Evolutionary conservation across 2,329 filamentous ascomycete species (phyloP), one percentile per base, ranked within the genome.

Genomic region (Colletotrichum sp.): DNA sequence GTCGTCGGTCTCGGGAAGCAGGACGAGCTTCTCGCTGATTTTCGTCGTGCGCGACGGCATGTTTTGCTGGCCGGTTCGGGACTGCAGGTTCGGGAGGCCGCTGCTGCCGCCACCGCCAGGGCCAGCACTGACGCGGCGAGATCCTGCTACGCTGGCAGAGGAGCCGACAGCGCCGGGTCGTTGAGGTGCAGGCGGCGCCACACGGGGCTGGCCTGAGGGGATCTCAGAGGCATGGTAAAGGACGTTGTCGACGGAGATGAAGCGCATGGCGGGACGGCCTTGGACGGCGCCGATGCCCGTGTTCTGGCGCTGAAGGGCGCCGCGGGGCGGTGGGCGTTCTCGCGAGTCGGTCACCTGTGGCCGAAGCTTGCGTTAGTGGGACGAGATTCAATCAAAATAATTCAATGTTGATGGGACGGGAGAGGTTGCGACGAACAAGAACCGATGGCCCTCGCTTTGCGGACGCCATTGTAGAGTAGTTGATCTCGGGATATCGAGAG

Each of bases 161-260:
- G 36, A 7, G 55, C 83, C 91, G 84, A 82, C 87, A 79, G 82
- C 88, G 81, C 84, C 81, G 18, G 90, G 88, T 71, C 89, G 85
- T 67, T 85, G 83, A 32, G 88, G 85, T 34, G 88, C 87, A 8
- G 92, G 93, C 2, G 95, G 94, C 1, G 39, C 39, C 18, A 92
- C 90, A 52, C 97, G 93, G 72, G 95, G 95, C 84, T 98, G 96
- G 81, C 96, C 96, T 1, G 97, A 99, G 2, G 97, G 97, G 55
- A 99, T 97, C 82, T 98, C 96, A 66, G 95, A 97, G 76, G 96
- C 94, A 87, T 98, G 95, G 84, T 98, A 96, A 7, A 99, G 92
- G 79, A 99, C 95, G 83, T 96, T 98, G 87, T 99, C 97, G 84
- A 99, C 96, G 2, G 92, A 93, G 83, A 99, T 95, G 84, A 95